A percentile compares a stretch with the other conserved stretches of the same genome.
Evolutionary conservation across 345 rosid genomes (phyloP).

Genomic region (Eucalyptus curtisii): DNA sequence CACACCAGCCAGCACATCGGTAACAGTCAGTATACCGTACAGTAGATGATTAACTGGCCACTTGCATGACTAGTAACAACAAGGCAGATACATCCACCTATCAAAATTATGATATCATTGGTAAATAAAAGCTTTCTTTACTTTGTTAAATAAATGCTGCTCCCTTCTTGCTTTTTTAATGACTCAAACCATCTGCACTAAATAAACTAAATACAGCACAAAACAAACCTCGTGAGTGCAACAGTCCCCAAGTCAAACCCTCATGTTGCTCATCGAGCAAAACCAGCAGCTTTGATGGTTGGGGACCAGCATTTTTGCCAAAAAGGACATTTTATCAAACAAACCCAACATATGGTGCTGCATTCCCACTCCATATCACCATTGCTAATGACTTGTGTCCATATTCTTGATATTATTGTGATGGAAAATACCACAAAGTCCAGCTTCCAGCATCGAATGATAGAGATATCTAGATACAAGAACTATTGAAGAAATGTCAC

Average conservation of each 20-base stretch:
- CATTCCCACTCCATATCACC: neutral
- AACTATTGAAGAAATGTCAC: neutral
- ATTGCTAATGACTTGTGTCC: neutral
- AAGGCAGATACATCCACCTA: neutral
- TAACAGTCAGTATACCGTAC: rapidly evolving
- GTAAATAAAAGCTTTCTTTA: neutral
- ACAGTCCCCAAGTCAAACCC: neutral
- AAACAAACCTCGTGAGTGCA: neutral
- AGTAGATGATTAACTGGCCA: neutral
- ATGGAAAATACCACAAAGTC: neutral
- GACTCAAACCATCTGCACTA: neutral
- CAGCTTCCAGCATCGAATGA: neutral
- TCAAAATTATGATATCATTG: neutral
- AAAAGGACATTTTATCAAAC: neutral
- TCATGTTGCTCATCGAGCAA: neutral
- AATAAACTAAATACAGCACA: neutral
- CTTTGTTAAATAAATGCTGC: neutral
- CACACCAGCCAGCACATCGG: neutral
- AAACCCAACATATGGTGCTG: neutral
- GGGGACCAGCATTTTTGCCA: neutral
- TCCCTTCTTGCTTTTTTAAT: neutral
- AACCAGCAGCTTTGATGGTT: neutral
- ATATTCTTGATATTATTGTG: neutral
- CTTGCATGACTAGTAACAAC: neutral
- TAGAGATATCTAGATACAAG: neutral